Evolutionary conservation across 192 early-diverging fungal genomes (phyloP).

Genomic region (Lobosporangium transversale): DNA sequence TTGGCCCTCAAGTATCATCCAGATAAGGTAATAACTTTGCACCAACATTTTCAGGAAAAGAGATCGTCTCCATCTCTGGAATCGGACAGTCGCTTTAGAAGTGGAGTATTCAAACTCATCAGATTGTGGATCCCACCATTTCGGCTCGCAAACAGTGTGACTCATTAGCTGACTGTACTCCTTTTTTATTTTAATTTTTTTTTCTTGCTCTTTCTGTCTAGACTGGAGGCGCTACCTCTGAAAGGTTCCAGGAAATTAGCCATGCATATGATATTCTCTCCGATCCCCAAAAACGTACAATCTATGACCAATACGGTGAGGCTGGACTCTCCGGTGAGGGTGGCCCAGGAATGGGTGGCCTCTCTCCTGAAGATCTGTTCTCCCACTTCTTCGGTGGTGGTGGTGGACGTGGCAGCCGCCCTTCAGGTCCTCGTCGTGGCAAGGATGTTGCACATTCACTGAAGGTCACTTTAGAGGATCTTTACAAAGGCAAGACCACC

Average conservation of each 20-base stretch:
- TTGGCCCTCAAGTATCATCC: constrained; percentile 92
- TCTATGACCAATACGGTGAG: constrained; percentile 96
- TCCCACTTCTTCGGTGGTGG: constrained; percentile 93
- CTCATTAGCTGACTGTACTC: too few species aligned
- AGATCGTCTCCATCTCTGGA: background rate
- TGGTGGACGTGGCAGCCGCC: constrained; percentile 78
- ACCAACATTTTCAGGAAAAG: background rate
- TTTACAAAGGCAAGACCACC: constrained; percentile 89
- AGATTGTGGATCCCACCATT: background rate
- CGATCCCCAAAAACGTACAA: constrained; percentile 87
- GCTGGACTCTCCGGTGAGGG: constrained; percentile 87
- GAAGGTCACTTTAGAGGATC: constrained; percentile 88
- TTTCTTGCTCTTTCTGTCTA: background rate
- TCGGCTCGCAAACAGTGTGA: too few species aligned
- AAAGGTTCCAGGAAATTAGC: constrained; percentile 98
- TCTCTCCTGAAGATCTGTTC: constrained; percentile 95
- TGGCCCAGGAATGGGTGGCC: constrained; percentile 66
- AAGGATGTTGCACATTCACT: constrained; percentile 93
- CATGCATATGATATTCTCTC: constrained; percentile 98
- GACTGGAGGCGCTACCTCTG: constrained; percentile 67
- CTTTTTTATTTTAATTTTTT: background rate
- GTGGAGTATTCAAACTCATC: background rate
- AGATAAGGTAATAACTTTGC: constrained; percentile 70
- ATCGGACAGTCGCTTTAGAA: too few species aligned
- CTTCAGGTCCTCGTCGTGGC: constrained; percentile 89